A percentile compares a stretch with the other conserved stretches of the same genome.
These are phyloP conservation scores for Geoglossum glabrum DNA, from an alignment of 495 filamentous ascomycete species.

Conservation along the genomic window DNA sequence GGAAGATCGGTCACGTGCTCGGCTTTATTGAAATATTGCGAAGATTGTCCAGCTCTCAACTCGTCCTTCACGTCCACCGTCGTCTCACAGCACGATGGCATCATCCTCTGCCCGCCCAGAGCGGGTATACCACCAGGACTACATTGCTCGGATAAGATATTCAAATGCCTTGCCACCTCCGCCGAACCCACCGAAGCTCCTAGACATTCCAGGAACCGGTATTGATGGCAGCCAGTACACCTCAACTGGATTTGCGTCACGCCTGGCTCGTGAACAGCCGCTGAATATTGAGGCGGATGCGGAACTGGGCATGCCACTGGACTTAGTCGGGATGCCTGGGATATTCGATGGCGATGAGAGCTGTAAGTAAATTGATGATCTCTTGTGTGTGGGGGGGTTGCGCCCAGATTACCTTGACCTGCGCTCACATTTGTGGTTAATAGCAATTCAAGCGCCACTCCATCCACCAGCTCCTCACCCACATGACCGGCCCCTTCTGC, in stretches of 20 bases:
- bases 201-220: conserved; percentile 87
- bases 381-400: not conserved
- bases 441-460: conserved; percentile 65
- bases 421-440: conserved; percentile 1
- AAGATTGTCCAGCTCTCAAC: no score
- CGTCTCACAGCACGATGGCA: not conserved
- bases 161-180: conserved; percentile 88
- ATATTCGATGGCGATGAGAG: conserved; percentile 91
- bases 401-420: not conserved
- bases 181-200: conserved; percentile 81
- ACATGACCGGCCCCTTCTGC: conserved; percentile 59
- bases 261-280: conserved; percentile 74
- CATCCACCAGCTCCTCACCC: conserved; percentile 52
- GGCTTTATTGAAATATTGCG: no score
- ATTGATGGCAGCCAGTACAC: conserved; percentile 66
- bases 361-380: conserved; percentile 36
- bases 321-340: conserved; percentile 82
- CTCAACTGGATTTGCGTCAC: conserved; percentile 66
- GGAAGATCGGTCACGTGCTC: no score
- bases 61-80: not conserved
- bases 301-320: conserved; percentile 91
- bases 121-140: conserved; percentile 73
- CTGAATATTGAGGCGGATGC: conserved; percentile 93
- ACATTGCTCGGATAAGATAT: conserved; percentile 85
- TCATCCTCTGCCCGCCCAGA: conserved; percentile 20